These are phyloP conservation scores for Luvunga scandens DNA, from an alignment of 345 rosid genomes.

Conservation along the genomic window DNA sequence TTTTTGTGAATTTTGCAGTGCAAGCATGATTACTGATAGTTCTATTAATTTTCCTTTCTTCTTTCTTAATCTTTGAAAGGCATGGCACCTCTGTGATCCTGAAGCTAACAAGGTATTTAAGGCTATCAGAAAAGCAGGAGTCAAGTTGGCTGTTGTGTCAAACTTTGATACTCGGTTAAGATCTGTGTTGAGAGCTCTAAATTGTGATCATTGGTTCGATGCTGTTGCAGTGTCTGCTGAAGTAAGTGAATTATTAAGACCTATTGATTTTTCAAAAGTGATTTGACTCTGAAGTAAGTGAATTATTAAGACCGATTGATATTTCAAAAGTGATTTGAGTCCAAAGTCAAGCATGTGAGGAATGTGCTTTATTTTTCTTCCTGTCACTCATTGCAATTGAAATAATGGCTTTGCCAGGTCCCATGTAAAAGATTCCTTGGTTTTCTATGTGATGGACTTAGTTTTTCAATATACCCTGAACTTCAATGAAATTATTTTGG, in stretches of 20 bases:
- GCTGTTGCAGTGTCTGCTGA: conserved; percentile 98
- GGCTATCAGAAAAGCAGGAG: conserved; percentile 75
- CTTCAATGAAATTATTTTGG: background rate
- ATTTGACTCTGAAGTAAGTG: conserved; percentile 15
- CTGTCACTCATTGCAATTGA: background rate
- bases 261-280: conserved; percentile 3
- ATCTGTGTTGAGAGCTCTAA: conserved; percentile 73
- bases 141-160: conserved; percentile 87
- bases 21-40: background rate
- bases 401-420: background rate
- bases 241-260: conserved; percentile 34
- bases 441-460: background rate
- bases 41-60: background rate
- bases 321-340: background rate
- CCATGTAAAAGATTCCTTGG: background rate
- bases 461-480: background rate
- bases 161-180: conserved; percentile 95
- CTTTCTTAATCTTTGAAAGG: conserved; percentile 39
- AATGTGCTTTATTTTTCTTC: background rate
- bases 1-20: background rate
- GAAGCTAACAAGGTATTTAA: conserved; percentile 82
- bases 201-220: conserved; percentile 94
- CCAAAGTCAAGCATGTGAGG: background rate
- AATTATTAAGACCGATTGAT: background rate
- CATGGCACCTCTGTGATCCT: conserved; percentile 97